These are phyloP conservation scores for Gyromitra esculenta DNA, from an alignment of 2,329 filamentous ascomycete species.

Conservation along the genomic window DNA sequence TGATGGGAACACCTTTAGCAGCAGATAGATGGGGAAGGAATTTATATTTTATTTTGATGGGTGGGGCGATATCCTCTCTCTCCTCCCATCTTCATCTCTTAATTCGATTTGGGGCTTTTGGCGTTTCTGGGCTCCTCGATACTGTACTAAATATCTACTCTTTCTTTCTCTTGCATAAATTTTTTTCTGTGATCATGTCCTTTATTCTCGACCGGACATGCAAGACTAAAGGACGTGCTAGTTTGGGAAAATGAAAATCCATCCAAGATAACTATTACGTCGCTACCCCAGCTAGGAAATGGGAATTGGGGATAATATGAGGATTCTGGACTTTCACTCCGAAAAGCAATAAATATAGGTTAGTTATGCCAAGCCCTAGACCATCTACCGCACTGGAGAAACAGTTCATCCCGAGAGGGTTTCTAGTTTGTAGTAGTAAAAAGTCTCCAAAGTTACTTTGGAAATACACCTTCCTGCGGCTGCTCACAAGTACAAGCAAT, in stretches of 20 bases:
- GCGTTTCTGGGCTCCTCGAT: constrained; percentile 29
- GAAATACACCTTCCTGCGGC: not conserved
- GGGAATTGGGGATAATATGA: not conserved
- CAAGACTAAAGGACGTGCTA: not conserved
- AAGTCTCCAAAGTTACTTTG: too few species aligned
- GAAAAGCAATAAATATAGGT: not conserved
- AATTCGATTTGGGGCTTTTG: constrained; percentile 16
- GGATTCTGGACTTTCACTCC: not conserved
- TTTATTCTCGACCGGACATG: not conserved
- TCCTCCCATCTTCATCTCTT: not conserved
- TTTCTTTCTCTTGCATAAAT: constrained; percentile 12
- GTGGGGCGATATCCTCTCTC: not conserved
- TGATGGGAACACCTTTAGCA: not conserved
- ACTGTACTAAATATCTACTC: constrained; percentile 18
- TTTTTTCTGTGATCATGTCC: not conserved
- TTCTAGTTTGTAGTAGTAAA: too few species aligned
- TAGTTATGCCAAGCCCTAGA: constrained; percentile 3
- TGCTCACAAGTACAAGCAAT: not conserved
- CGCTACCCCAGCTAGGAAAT: not conserved
- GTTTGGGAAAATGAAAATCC: not conserved
- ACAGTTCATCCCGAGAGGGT: too few species aligned
- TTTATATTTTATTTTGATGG: not conserved
- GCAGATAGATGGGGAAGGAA: not conserved
- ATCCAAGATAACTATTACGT: not conserved
- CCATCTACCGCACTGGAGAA: not conserved